Evolutionary conservation across 108 stramenopile genomes (phyloP), one percentile per base, ranked within the genome.

Genomic region (Pseudonitzschia multistriata): DNA sequence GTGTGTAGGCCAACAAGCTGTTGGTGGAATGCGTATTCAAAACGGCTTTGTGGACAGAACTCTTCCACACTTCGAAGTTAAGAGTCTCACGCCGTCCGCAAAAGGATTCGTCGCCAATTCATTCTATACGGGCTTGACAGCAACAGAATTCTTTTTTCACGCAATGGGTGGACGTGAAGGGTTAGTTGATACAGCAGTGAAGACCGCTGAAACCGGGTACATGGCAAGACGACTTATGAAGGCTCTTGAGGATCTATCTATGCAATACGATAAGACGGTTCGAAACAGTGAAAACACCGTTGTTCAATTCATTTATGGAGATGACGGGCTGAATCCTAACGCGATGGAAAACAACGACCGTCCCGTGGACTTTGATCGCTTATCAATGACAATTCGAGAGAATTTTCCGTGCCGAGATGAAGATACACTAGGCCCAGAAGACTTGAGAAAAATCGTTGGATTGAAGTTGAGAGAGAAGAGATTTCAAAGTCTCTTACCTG

Each of bases 141-240:
- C 99, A 25, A 98, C 99, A 14, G 99, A 99, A 80, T 99, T 99
- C 75, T 98, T 99, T 80, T 99, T 99, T 77, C 99, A 99, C 83
- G 97, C 96, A 17, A 98, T 98, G 97, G 97, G 99, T 40, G 97
- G 99, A 7, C 86, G 98, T 29, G 95, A 99, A 81, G 99, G 99
- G 47, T 76, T 99, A 66, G 99, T 99, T 25, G 99, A 99, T 79
- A 99, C 99, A 5, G 99, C 99, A 8, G 99, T 99, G 1, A 99
- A 99, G 79, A 99, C 99, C 8, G 99, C 99, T 19, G 97, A 98
- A 77, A 99, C 99, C 17, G 99, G 99, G 4, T 99, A 99, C 84
- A 99, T 99, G 99, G 97, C 97, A 19, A 89, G 99, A 31, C 87
- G 97, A 50, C 82, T 99, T 30, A 98, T 99, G 96, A 99, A 99